Base-by-base conservation (phyloP, 192 early-diverging fungal species). In the Backusella parvicylindrica region DNA sequence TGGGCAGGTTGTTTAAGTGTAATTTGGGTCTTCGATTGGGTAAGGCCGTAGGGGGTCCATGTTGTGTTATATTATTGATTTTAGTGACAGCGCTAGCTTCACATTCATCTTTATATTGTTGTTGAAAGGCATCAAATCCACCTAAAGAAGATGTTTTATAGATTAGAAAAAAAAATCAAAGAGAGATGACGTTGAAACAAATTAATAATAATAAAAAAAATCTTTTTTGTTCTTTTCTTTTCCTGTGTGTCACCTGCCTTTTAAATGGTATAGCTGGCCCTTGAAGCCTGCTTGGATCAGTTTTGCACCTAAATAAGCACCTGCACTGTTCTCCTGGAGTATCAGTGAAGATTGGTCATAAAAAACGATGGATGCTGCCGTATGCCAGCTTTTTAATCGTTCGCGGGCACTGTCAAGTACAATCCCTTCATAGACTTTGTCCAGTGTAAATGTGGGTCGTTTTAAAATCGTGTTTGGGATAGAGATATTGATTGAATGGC, bases 391-490 rank as follows among this genome's bases (percentile, higher is more conserved):
- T 0, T 82, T 74, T n/a, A 89, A 79, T n/a, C 76, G 70, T 7
- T 81, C 74, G 35, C 78, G 81, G 50, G 89, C 86, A 7, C 73
- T 71, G 12, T 91, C 89, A 26, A 82, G 76, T 3, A 86, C 86
- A 53, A 92, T 79, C 31, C 87, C 84, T 67, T 82, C 84, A 37
- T 85, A 82, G 68, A 95, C 78, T 74, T 86, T 88, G 66, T 92
- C 89, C 13, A 91, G 79, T 1, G 89, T 86, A 71, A 87, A 91
- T 16, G 86, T 86, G 53, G 82, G 76, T 64, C 94, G 80, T 72
- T 89, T 90, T 43, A 95, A 81, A 36, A 96, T 84, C 21, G 92
- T 95, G 16, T 87, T 91, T 28, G 95, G 91, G 11, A 91, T 82
- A 56, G 85, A 88, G 56, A 96, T 83, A 75, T 86, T 93, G 32